A percentile compares a stretch with the other conserved stretches of the same genome.
These are phyloP conservation scores for Anastatica hierochuntica DNA, from an alignment of 345 rosid genomes.

Conservation along the genomic window DNA sequence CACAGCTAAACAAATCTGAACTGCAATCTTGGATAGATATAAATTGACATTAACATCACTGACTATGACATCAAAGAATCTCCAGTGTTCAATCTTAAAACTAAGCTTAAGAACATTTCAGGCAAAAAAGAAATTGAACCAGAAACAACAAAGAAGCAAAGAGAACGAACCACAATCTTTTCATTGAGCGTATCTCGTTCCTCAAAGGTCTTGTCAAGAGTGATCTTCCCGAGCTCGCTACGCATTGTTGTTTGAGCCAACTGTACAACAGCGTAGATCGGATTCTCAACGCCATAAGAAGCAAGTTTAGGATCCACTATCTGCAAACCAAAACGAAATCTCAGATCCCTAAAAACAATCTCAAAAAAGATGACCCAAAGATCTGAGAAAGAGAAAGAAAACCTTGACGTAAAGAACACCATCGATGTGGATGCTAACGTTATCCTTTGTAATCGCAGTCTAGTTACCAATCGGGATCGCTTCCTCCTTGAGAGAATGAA, in stretches of 20 bases:
- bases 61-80: no score
- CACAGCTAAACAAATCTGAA: slow-evolving; percentile 9
- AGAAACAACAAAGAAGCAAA: background rate
- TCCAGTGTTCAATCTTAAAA: no score
- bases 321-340: slow-evolving; percentile 24
- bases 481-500: slow-evolving; percentile 94
- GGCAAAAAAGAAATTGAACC: background rate
- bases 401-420: slow-evolving; percentile 95
- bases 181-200: slow-evolving; percentile 87
- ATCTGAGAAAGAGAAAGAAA: background rate
- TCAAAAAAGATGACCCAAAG: background rate
- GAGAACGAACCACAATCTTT: slow-evolving; percentile 74
- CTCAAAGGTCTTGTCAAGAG: slow-evolving; percentile 95
- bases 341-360: background rate
- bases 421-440: slow-evolving; percentile 85
- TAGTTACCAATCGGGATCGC: slow-evolving; percentile 88
- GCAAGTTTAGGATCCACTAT: slow-evolving; percentile 82
- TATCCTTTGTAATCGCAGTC: slow-evolving; percentile 86
- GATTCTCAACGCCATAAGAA: slow-evolving; percentile 93
- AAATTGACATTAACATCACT: no score
- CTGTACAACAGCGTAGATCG: slow-evolving; percentile 82
- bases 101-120: no score
- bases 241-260: slow-evolving; percentile 97
- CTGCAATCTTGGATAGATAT: background rate
- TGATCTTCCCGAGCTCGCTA: slow-evolving; percentile 91